These are phyloP conservation scores for Dioszegia aurantiaca DNA, from an alignment of 768 basidiomycete species.

Conservation along the genomic window DNA sequence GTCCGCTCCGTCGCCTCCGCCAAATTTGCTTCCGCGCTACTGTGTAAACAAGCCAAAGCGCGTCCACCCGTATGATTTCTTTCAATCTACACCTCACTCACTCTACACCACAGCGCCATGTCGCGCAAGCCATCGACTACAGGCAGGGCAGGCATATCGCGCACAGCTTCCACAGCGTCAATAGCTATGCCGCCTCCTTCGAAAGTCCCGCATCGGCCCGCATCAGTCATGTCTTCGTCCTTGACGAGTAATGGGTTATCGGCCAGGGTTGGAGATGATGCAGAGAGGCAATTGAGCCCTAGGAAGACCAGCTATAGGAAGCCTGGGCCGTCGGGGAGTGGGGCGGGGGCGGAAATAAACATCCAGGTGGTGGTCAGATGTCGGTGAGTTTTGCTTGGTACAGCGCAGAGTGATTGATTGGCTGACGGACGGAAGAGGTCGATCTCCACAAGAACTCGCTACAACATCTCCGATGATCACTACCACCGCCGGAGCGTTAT, in stretches of 20 bases:
- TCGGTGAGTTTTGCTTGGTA: constrained; percentile 57
- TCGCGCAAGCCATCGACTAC: constrained; percentile 30
- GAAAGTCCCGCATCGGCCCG: constrained; percentile 30
- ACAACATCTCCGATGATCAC: constrained; percentile 86
- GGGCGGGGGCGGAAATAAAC: constrained; percentile 62
- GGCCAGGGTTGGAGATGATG: constrained; percentile 4
- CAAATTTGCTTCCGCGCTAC: no score
- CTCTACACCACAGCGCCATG: constrained; percentile 23
- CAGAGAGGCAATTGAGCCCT: constrained; percentile 23
- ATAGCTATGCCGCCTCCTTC: constrained; percentile 46
- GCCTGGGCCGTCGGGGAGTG: constrained; percentile 3
- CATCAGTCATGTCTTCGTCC: constrained; percentile 34
- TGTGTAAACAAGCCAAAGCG: constrained; percentile 27
- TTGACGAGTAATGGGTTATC: constrained; percentile 9
- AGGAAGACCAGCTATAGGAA: constrained; percentile 19
- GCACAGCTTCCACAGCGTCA: constrained; percentile 32
- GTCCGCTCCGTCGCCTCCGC: no score
- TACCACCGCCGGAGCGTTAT: constrained; percentile 69
- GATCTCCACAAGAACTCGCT: constrained; percentile 78
- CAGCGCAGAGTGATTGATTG: neutral
- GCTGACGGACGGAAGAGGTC: constrained; percentile 49
- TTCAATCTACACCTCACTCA: neutral
- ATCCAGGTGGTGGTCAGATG: constrained; percentile 93
- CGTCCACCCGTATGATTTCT: constrained; percentile 35
- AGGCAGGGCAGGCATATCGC: constrained; percentile 16